Evolutionary conservation across 2,329 filamentous ascomycete species (phyloP), one percentile per base, ranked within the genome.

Genomic region (Fusarium brevicatenulatum): DNA sequence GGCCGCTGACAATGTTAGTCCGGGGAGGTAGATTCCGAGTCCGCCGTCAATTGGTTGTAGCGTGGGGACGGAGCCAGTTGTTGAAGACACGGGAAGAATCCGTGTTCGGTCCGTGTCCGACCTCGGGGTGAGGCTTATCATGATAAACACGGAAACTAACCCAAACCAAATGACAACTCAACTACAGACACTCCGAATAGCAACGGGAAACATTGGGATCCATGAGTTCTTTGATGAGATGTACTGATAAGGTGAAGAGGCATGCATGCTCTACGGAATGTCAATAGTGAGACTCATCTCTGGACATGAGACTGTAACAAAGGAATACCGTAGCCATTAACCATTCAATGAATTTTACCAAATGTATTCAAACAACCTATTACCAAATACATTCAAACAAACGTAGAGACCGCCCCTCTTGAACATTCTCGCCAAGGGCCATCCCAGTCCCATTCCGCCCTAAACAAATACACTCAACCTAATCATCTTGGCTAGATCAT

Each of bases 31-130:
- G 34, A 30, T 36, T 16, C 19, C 16, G 55, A 16, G 11, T 19
- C 42, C 25, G 23, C 9, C 15, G n/a, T 50, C 2, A 8, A 5
- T 2, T 28, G 34, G 13, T n/a, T 28, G 18, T 39, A 9, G 18
- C 7, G 32, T 1, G 19, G 15, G 4, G 2, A 15, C 10, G 9
- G 12, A 23, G 11, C 32, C 15, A 37, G 10, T 11, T 2, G 3
- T 1, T 9, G 5, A 11, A 4, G 42, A 11, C 25, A 18, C 56
- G 56, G 56, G 25, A 50, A 50, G 56, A 59, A 59, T 50, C 56
- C 56, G 56, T 59, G 56, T n/a, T 53, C 36, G 44, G 47, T 21
- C 57, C 57, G 57, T 32, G 12, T 43, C 47, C n/a, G 47, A 43
- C n/a, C 9, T 34, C 19, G 5, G 39, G 32, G 5, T 9, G 54